Conservation (phyloP, 768 basidiomycete genomes). For the Termitomyces sp. region DNA sequence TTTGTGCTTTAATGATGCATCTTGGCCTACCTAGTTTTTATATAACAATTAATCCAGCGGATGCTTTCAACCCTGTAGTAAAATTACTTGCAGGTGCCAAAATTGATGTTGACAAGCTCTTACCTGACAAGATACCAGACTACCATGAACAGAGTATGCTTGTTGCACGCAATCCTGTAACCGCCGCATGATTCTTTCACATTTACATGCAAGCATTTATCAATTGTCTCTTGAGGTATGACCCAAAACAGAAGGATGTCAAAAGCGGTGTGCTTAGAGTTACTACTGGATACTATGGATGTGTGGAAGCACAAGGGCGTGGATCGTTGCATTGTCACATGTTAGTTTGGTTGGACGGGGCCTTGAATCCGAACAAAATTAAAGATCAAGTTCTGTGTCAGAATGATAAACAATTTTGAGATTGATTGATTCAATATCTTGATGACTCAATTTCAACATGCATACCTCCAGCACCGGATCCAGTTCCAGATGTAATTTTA, state of each 20-base stretch:
- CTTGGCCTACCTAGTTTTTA: not conserved
- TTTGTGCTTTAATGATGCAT: not conserved
- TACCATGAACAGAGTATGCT: slow-evolving; percentile 29
- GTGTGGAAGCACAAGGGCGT: slow-evolving; percentile 33
- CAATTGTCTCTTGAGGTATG: slow-evolving; percentile 22
- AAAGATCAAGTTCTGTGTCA: slow-evolving; percentile 14
- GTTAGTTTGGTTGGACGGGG: slow-evolving; percentile 32
- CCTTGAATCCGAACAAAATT: slow-evolving; percentile 23
- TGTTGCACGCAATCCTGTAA: slow-evolving; percentile 37
- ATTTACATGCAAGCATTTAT: slow-evolving; percentile 37
- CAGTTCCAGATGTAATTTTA: slow-evolving; percentile 2
- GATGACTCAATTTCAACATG: slow-evolving; percentile 29
- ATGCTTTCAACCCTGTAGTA: slow-evolving; percentile 16
- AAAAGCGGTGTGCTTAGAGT: too few relatives aligned
- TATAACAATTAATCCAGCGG: not conserved
- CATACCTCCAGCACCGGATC: slow-evolving; percentile 20
- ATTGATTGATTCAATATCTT: slow-evolving; percentile 21
- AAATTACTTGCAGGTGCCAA: slow-evolving; percentile 37
- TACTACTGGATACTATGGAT: too few relatives aligned
- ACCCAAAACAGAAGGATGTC: too few relatives aligned
- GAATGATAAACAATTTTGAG: slow-evolving; percentile 18
- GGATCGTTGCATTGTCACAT: slow-evolving; percentile 35
- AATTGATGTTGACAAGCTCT: too few relatives aligned
- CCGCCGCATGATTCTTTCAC: slow-evolving; percentile 41
- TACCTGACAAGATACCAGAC: too few relatives aligned